phyloP scores from a whole-genome alignment of 768 basidiomycete genomes.

The Suillus alpinus region DNA sequence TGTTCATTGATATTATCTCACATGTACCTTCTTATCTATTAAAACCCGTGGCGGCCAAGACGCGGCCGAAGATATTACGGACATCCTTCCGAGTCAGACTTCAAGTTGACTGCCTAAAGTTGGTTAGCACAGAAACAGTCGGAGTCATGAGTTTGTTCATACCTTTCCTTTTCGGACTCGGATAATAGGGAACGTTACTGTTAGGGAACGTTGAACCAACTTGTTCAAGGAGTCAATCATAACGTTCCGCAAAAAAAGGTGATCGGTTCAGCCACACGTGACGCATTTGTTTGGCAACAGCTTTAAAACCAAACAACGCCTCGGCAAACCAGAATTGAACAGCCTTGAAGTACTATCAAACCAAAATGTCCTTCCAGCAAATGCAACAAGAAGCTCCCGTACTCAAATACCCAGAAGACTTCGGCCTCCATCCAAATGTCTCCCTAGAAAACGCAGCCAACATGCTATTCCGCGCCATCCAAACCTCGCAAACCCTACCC shows the following conservation, averaged over 20 bases:
- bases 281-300: conserved; percentile 24
- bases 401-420: conserved; percentile 67
- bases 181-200: too few relatives aligned
- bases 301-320: conserved; percentile 30
- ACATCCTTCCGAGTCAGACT: background rate
- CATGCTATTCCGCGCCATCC: conserved; percentile 60
- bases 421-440: conserved; percentile 55
- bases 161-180: too few relatives aligned
- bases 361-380: conserved; percentile 38
- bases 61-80: background rate
- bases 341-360: background rate
- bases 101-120: background rate
- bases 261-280: conserved; percentile 9
- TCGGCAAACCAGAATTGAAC: background rate
- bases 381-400: conserved; percentile 60
- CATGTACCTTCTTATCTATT: background rate
- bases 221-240: too few relatives aligned
- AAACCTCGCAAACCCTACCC: conserved; percentile 54
- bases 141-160: too few relatives aligned
- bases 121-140: too few relatives aligned
- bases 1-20: background rate
- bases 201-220: too few relatives aligned
- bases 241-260: too few relatives aligned
- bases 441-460: conserved; percentile 54
- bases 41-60: too few relatives aligned